Evolutionary conservation across 441 rosid species (phyloP).

Genomic region (Aquilaria agallochum): DNA sequence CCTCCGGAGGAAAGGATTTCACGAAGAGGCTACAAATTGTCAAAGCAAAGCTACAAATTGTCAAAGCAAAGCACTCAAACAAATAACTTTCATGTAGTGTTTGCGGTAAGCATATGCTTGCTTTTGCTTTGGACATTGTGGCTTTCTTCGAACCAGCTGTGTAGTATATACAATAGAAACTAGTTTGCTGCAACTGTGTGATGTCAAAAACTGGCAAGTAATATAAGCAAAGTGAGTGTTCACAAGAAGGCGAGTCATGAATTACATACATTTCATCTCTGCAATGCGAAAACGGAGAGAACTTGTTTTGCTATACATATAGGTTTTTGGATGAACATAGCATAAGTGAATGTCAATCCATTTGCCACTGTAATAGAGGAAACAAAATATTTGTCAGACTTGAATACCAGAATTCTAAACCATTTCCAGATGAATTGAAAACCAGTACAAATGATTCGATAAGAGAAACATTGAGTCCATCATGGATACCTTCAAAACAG

Average conservation of each 20-base stretch:
- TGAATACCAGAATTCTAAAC: background rate
- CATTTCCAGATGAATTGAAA: background rate
- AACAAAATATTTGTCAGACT: constrained; percentile 20
- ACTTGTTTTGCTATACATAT: constrained; percentile 26
- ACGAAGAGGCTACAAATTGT: no score
- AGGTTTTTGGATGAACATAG: constrained; percentile 14
- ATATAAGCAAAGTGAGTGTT: background rate
- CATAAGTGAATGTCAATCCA: constrained; percentile 31
- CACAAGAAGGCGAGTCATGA: background rate
- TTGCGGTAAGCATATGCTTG: no score
- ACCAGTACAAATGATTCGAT: constrained; percentile 3
- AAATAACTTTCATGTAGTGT: no score
- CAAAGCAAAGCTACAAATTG: no score
- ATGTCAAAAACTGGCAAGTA: constrained; percentile 15
- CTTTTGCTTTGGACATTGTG: no score
- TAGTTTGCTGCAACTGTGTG: constrained; percentile 2
- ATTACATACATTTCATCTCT: no score
- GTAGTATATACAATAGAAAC: no score
- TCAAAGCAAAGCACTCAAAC: no score
- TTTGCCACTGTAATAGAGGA: constrained; percentile 64
- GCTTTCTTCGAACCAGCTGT: no score
- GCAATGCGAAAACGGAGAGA: no score
- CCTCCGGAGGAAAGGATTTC: no score
- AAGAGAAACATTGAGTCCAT: background rate
- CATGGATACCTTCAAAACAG: constrained; percentile 70